Evolutionary conservation across 768 basidiomycete species (phyloP).

Genomic region (Dictyophora rubrovolvata): DNA sequence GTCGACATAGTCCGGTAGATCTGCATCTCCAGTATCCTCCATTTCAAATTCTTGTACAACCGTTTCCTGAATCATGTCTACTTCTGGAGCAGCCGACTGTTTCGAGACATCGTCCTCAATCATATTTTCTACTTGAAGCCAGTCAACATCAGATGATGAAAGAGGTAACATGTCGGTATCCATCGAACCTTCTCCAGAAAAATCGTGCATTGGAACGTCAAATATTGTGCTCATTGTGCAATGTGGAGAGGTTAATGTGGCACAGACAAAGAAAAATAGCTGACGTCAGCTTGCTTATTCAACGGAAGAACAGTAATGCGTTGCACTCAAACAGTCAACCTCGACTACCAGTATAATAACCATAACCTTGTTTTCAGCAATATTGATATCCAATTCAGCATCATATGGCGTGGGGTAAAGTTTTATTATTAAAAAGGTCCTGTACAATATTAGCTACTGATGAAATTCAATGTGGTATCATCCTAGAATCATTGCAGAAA

Average conservation of each 20-base stretch:
- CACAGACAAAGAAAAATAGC: neutral
- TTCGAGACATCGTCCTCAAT: constrained; percentile 5
- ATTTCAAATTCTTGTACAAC: constrained; percentile 9
- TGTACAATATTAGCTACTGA: neutral
- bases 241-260: neutral
- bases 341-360: no score
- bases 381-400: no score
- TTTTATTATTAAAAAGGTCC: neutral
- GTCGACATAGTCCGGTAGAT: neutral
- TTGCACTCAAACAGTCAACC: no score
- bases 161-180: constrained; percentile 6
- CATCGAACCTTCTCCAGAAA: constrained; percentile 5
- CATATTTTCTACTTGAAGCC: constrained; percentile 10
- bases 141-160: constrained; percentile 3
- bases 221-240: constrained; percentile 3
- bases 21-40: neutral
- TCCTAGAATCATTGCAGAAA: no score
- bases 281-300: neutral
- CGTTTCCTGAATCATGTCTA: constrained; percentile 6
- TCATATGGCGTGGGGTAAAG: no score
- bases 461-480: neutral
- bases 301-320: no score
- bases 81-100: neutral
- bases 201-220: constrained; percentile 5
- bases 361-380: no score